Percentiles rank a stretch among this genome's conserved stretches.
phyloP scores from a whole-genome alignment of 2,329 filamentous ascomycete species.

The Clonostachys solani region DNA sequence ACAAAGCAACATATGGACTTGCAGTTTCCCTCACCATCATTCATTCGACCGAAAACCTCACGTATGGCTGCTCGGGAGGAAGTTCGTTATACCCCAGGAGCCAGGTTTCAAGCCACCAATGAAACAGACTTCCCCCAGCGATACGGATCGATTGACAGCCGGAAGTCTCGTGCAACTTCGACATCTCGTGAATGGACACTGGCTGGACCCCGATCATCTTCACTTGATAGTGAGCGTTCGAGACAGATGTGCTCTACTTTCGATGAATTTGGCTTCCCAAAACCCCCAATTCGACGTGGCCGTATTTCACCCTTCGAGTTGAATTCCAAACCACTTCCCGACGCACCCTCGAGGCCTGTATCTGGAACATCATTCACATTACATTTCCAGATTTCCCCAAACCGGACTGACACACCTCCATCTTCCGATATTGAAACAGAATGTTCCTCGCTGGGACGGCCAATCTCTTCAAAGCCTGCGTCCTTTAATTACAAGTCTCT shows the following conservation, averaged over 20 bases:
- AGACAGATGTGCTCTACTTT: constrained; percentile 19
- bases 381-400: constrained; percentile 9
- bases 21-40: constrained; percentile 47
- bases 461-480: no score
- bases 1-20: constrained; percentile 17
- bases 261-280: constrained; percentile 30
- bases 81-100: constrained; percentile 9
- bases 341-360: constrained; percentile 14
- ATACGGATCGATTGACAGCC: neutral
- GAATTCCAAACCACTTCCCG: constrained; percentile 11
- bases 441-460: neutral
- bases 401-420: constrained; percentile 24
- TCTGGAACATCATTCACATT: constrained; percentile 15
- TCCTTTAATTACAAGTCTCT: neutral
- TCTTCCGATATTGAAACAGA: constrained; percentile 24
- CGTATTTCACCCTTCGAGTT: constrained; percentile 8
- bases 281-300: constrained; percentile 14
- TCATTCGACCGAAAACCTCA: constrained; percentile 48
- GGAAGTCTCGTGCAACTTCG: constrained; percentile 1
- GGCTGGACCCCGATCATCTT: constrained; percentile 16
- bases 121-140: no score
- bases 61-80: constrained; percentile 56
- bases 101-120: no score
- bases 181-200: constrained; percentile 7
- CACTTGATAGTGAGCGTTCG: constrained; percentile 10